Percentiles rank a stretch among this genome's conserved stretches.
phyloP scores from a whole-genome alignment of 345 rosid genomes.

The Carallia pectinifolia region DNA sequence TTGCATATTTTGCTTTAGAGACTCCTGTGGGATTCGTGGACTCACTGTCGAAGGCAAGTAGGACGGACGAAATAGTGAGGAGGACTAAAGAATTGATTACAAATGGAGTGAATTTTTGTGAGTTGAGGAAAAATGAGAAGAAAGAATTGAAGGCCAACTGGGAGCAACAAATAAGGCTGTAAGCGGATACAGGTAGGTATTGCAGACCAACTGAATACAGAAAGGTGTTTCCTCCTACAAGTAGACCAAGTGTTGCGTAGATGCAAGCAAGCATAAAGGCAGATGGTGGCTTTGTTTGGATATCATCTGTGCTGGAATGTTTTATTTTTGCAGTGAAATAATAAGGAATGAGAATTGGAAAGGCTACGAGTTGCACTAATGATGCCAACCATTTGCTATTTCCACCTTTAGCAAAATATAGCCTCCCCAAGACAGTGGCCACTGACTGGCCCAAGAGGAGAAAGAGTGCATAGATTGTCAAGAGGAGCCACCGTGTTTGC shows the following conservation, averaged over 20 bases:
- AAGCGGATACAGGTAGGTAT: slow-evolving; percentile 55
- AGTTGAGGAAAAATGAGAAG: slow-evolving; percentile 52
- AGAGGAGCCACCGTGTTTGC: slow-evolving; percentile 36
- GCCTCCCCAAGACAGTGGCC: slow-evolving; percentile 43
- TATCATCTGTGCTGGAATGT: slow-evolving; percentile 10
- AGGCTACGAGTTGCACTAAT: slow-evolving; percentile 42
- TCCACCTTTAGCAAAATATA: slow-evolving; percentile 51
- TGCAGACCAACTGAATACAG: slow-evolving; percentile 46
- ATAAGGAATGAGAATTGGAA: slow-evolving; percentile 50
- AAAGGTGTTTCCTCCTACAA: slow-evolving; percentile 27
- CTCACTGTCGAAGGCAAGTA: slow-evolving; percentile 33
- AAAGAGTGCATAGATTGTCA: slow-evolving; percentile 30
- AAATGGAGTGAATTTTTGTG: slow-evolving; percentile 48
- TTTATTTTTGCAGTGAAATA: slow-evolving; percentile 28
- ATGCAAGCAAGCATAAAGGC: slow-evolving; percentile 21
- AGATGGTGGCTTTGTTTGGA: slow-evolving; percentile 16
- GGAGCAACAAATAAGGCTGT: slow-evolving; percentile 40
- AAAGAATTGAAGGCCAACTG: slow-evolving; percentile 55
- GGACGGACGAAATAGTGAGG: slow-evolving; percentile 51
- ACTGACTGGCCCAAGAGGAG: slow-evolving; percentile 43
- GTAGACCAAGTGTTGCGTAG: slow-evolving; percentile 37
- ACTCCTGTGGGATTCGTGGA: slow-evolving; percentile 3
- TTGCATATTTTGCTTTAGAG: slow-evolving; percentile 23
- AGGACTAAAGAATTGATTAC: slow-evolving; percentile 45
- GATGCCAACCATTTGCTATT: slow-evolving; percentile 53